Evolutionary conservation across 2,329 filamentous ascomycete genomes (phyloP), one percentile per base, ranked within the genome.

Genomic region (Colletotrichum horii): DNA sequence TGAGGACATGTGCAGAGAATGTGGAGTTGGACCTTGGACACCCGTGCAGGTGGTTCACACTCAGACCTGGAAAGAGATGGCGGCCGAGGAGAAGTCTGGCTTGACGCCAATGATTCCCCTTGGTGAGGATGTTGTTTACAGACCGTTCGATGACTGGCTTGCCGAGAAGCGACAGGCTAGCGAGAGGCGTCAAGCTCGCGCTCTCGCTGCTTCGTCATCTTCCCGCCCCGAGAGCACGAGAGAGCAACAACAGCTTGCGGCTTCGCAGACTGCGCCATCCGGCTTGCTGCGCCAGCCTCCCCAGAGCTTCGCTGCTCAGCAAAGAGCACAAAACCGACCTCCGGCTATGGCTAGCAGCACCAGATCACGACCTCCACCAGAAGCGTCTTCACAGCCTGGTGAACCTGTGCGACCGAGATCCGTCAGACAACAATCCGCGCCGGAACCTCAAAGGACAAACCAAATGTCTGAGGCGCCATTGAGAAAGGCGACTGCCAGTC

Each of bases 271-370:
- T 66, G 81, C 81, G 2, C 83, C 86, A 0, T 82, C 85, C 0
- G 87, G 86, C 6, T 82, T 91, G 7, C 81, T 92, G 26, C 86
- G 88, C 43, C 89, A 87, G 43, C 90, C 88, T 4, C 90, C 91
- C 12, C 91, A 93, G 80, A 93, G 92, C 80, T 93, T 93, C 81
- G 92, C 92, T 15, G 92, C 92, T 5, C 92, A 93, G 78, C 92
- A 93, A 78, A 85, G 92, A 78, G 90, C 91, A 28, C 91, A 92
- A 76, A 87, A 87, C 78, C 87, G 87, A 73, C 88, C 90, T 8
- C 75, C 81, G 6, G 76, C 80, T 12, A 80, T 81, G 36, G 68
- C 82, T 3, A 64, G 78, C 52, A 62, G 79, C 38, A 30, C 81
- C 16, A 82, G 84, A 56, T 80, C 83, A 8, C 84, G 82, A 43